A percentile compares a stretch with the other conserved stretches of the same genome.
Conservation (phyloP, 306 rosid genomes). For the Cucurbita argyrosperma region DNA sequence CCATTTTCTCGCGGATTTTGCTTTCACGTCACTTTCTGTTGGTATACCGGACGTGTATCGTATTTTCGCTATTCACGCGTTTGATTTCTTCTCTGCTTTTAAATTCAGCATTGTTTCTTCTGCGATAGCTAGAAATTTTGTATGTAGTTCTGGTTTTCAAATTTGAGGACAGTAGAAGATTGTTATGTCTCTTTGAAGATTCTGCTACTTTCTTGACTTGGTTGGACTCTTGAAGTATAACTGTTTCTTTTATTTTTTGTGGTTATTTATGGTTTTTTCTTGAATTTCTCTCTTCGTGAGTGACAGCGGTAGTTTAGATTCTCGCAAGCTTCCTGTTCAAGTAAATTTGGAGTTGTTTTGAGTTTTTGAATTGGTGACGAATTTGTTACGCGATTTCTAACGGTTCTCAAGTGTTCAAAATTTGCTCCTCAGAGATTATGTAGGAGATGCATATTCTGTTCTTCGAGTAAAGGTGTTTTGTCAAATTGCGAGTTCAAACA, state of each 20-base stretch:
- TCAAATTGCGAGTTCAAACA: neutral
- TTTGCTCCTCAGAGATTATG: neutral
- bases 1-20: slow-evolving; percentile 20
- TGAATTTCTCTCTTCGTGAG: neutral
- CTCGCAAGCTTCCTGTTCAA: neutral
- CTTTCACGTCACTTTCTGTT: slow-evolving; percentile 11
- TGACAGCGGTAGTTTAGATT: neutral
- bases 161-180: neutral
- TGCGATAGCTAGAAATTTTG: neutral
- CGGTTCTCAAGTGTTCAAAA: neutral
- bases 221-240: neutral
- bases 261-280: neutral
- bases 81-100: neutral
- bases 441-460: neutral
- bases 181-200: neutral
- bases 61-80: neutral
- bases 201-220: neutral
- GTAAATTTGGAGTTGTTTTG: neutral
- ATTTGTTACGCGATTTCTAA: neutral
- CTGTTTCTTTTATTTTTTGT: neutral
- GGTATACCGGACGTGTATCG: neutral
- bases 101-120: neutral
- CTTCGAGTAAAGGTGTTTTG: neutral
- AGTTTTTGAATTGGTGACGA: neutral
- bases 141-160: neutral